These are phyloP conservation scores for Umbelopsis isabellina DNA, from an alignment of 192 early-diverging fungal species.

Conservation along the genomic window DNA sequence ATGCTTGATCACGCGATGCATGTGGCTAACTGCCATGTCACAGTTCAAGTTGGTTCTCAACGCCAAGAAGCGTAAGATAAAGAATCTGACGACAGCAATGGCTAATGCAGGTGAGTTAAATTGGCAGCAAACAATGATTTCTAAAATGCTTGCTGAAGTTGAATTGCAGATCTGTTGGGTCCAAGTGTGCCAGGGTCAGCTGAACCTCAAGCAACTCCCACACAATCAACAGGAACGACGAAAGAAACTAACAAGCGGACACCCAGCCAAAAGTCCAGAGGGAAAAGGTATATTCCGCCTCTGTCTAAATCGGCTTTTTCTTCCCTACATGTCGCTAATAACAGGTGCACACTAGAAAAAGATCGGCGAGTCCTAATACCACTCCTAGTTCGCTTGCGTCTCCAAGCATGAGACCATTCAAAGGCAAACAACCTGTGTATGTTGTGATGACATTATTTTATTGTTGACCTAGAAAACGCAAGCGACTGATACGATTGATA, in stretches of 20 bases:
- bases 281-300: too few species aligned
- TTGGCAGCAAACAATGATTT: background rate
- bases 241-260: too few species aligned
- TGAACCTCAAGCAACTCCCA: too few species aligned
- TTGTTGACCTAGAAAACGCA: background rate
- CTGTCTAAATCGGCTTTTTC: too few species aligned
- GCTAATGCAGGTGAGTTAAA: slow-evolving; percentile 10
- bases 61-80: slow-evolving; percentile 27
- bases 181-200: too few species aligned
- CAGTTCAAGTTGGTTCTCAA: slow-evolving; percentile 25
- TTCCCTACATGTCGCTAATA: background rate
- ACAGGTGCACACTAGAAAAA: background rate
- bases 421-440: background rate
- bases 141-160: background rate
- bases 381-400: background rate
- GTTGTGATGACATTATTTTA: background rate
- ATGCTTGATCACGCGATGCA: background rate
- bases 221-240: too few species aligned
- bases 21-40: background rate
- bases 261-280: too few species aligned
- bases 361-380: background rate
- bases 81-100: slow-evolving; percentile 7
- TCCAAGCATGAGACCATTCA: background rate
- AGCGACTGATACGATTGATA: background rate
- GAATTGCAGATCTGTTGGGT: background rate